Percentiles rank a stretch among this genome's conserved stretches.
These are phyloP conservation scores for Pyrenochaeta sp. DNA, from an alignment of 2,329 filamentous ascomycete genomes.

Conservation along the genomic window DNA sequence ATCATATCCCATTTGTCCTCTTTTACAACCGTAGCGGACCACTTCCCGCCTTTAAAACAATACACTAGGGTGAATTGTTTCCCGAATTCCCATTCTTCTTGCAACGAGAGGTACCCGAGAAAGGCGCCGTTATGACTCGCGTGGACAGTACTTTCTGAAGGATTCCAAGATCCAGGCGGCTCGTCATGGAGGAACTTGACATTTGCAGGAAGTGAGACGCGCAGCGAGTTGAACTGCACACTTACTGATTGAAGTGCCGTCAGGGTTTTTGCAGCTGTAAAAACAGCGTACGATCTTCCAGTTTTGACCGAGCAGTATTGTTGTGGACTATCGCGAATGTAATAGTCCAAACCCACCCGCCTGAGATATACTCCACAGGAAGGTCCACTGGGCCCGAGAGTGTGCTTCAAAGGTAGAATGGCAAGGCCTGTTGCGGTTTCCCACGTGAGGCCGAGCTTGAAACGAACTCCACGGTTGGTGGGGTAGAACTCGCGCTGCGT, in stretches of 20 bases:
- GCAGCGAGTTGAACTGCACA: conserved; percentile 2
- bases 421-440: conserved; percentile 9
- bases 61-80: neutral
- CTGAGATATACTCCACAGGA: conserved; percentile 9
- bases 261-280: conserved; percentile 5
- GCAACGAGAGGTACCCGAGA: conserved; percentile 10
- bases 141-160: conserved; percentile 1
- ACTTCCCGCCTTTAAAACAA: neutral
- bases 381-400: neutral
- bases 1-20: too few species aligned
- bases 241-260: neutral
- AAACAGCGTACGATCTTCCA: conserved; percentile 4
- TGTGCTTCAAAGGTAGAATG: conserved; percentile 12
- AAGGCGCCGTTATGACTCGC: conserved; percentile 6
- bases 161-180: conserved; percentile 7
- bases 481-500: conserved; percentile 8
- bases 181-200: conserved; percentile 4
- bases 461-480: conserved; percentile 9
- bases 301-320: conserved; percentile 1
- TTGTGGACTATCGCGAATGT: conserved; percentile 8
- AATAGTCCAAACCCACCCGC: conserved; percentile 4
- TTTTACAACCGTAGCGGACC: too few species aligned
- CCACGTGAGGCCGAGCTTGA: conserved; percentile 10
- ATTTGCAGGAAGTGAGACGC: neutral
- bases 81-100: too few species aligned